Evolutionary conservation across 768 basidiomycete genomes (phyloP).

Genomic region (Piloderma croceum): DNA sequence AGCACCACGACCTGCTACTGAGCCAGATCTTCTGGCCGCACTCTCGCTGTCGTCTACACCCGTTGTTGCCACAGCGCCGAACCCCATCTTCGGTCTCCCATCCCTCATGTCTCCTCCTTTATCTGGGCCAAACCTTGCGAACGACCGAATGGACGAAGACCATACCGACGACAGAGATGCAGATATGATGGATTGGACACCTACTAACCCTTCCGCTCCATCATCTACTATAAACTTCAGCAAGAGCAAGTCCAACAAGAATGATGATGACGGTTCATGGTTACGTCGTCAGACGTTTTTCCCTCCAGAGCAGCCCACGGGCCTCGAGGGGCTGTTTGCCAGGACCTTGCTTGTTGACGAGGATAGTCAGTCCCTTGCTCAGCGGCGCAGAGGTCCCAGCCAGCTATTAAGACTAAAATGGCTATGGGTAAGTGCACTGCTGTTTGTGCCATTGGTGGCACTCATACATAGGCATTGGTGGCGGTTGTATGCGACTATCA

Average conservation of each 20-base stretch:
- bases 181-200: constrained; percentile 67
- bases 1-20: constrained; percentile 20
- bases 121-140: constrained; percentile 9
- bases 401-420: too few relatives aligned
- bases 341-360: constrained; percentile 54
- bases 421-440: constrained; percentile 31
- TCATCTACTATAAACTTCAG: constrained; percentile 11
- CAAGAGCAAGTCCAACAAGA: constrained; percentile 18
- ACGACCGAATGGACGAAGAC: constrained; percentile 22
- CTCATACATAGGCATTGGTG: constrained; percentile 23
- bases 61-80: constrained; percentile 37
- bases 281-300: constrained; percentile 72
- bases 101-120: constrained; percentile 41
- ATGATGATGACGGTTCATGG: constrained; percentile 41
- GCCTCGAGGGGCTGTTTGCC: constrained; percentile 66
- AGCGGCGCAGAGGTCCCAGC: too few relatives aligned
- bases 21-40: constrained; percentile 56
- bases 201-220: constrained; percentile 35
- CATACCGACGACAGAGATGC: constrained; percentile 28
- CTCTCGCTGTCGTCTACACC: constrained; percentile 65
- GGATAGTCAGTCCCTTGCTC: not conserved
- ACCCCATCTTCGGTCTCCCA: constrained; percentile 66
- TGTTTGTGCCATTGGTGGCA: constrained; percentile 24
- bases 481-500: not conserved
- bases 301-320: constrained; percentile 72